Conservation (phyloP, 805 yeast genomes). For the Schwanniomyces sp. region DNA sequence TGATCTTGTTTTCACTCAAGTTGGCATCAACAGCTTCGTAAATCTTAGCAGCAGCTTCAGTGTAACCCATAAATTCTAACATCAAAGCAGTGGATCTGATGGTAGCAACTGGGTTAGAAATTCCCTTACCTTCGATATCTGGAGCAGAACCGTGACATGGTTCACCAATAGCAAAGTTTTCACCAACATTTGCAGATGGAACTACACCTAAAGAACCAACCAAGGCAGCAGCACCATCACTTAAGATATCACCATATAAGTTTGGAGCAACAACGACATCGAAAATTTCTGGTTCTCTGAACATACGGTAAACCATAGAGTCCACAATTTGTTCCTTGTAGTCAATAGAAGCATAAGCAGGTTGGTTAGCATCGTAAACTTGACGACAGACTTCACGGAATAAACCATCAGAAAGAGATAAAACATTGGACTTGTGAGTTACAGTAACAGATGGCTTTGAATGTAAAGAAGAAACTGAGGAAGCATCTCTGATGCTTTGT, state of each 20-base stretch:
- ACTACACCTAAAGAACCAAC: constrained; percentile 98
- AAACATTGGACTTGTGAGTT: constrained; percentile 94
- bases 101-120: constrained; percentile 95
- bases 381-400: constrained; percentile 84
- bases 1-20: constrained; percentile 71
- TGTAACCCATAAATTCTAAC: constrained; percentile 94
- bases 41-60: constrained; percentile 86
- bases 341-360: constrained; percentile 56
- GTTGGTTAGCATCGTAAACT: constrained; percentile 58
- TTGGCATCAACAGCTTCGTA: constrained; percentile 94
- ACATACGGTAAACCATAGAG: constrained; percentile 98
- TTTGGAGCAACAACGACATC: constrained; percentile 99
- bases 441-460: constrained; percentile 73
- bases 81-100: constrained; percentile 96
- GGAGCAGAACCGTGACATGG: constrained; percentile 99
- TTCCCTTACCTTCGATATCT: constrained; percentile 94
- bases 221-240: constrained; percentile 97
- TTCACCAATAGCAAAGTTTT: constrained; percentile 93
- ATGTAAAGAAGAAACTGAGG: constrained; percentile 34
- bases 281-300: constrained; percentile 95
- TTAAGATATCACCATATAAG: constrained; percentile 93
- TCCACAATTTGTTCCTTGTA: constrained; percentile 97
- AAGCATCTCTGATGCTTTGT: constrained; percentile 68
- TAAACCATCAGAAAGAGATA: constrained; percentile 89
- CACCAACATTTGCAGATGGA: constrained; percentile 98